Conservation (phyloP, 1,139 yeast species). For the Candida sanyaensis region DNA sequence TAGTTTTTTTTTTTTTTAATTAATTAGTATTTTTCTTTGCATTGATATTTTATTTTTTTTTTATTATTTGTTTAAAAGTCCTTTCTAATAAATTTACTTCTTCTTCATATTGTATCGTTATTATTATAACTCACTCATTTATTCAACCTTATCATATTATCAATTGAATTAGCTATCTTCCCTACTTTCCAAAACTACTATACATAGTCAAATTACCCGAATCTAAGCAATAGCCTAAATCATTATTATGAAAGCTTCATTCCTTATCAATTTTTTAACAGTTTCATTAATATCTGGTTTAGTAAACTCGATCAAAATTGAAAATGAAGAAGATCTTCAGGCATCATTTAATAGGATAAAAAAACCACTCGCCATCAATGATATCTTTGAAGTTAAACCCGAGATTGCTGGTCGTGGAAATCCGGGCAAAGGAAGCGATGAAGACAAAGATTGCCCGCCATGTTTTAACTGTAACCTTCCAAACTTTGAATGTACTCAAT, state of each 20-base stretch:
- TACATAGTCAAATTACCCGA: not conserved
- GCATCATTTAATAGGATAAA: constrained; percentile 27
- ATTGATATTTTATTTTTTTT: too few relatives aligned
- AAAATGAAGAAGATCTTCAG: constrained; percentile 16
- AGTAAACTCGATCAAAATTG: constrained; percentile 11
- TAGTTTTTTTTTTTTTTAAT: too few relatives aligned
- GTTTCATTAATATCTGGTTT: constrained; percentile 2
- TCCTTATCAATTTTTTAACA: constrained; percentile 1
- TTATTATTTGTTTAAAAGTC: too few relatives aligned
- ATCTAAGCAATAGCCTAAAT: not conserved
- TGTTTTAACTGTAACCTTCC: constrained; percentile 95
- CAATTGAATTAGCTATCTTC: too few relatives aligned
- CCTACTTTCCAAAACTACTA: not conserved
- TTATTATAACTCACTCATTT: too few relatives aligned
- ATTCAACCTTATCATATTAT: too few relatives aligned
- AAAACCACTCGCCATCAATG: constrained; percentile 26
- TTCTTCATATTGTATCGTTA: too few relatives aligned
- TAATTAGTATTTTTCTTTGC: too few relatives aligned
- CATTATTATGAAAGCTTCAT: constrained; percentile 1
- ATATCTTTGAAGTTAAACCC: constrained; percentile 25
- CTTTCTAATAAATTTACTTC: too few relatives aligned
- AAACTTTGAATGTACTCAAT: constrained; percentile 87
- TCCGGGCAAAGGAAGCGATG: constrained; percentile 10
- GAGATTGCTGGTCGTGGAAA: constrained; percentile 1
- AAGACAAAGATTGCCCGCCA: constrained; percentile 65